These are phyloP conservation scores for Aspergillus bombycis DNA, from an alignment of 2,329 filamentous ascomycete species.

Conservation along the genomic window DNA sequence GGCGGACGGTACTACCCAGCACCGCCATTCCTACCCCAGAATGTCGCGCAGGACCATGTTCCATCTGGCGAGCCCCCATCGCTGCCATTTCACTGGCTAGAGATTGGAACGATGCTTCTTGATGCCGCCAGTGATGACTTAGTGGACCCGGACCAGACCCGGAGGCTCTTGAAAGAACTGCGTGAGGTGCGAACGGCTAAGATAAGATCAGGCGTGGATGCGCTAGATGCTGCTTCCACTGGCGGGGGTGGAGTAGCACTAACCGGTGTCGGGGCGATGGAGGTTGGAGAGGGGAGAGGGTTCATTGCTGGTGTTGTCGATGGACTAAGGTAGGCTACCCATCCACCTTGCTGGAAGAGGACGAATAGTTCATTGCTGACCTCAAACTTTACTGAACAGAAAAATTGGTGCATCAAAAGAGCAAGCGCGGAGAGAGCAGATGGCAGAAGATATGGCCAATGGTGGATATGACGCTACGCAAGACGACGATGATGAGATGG, in stretches of 20 bases:
- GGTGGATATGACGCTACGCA: conserved; percentile 50
- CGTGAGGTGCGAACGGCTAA: conserved; percentile 89
- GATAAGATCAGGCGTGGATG: conserved; percentile 73
- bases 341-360: background rate
- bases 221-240: conserved; percentile 59
- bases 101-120: conserved; percentile 83
- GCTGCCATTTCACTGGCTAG: conserved; percentile 94
- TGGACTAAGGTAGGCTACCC: conserved; percentile 62
- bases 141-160: conserved; percentile 70
- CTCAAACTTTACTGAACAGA: conserved; percentile 43
- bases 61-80: conserved; percentile 40
- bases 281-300: conserved; percentile 81
- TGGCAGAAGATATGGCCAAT: conserved; percentile 67
- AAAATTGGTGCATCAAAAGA: conserved; percentile 82
- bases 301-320: conserved; percentile 88
- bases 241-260: conserved; percentile 69
- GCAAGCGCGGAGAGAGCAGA: conserved; percentile 73
- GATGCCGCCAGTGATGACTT: conserved; percentile 85
- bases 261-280: conserved; percentile 88
- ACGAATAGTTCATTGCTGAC: conserved; percentile 6
- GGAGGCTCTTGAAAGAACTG: conserved; percentile 76
- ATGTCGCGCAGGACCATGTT: conserved; percentile 67
- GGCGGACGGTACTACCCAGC: conserved; percentile 50
- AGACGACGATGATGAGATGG: conserved; percentile 63
- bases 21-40: conserved; percentile 78